Evolutionary conservation across 371 early-diverging fungal genomes (phyloP), one percentile per base, ranked within the genome.

Genomic region (Syncephalastrum sp.): DNA sequence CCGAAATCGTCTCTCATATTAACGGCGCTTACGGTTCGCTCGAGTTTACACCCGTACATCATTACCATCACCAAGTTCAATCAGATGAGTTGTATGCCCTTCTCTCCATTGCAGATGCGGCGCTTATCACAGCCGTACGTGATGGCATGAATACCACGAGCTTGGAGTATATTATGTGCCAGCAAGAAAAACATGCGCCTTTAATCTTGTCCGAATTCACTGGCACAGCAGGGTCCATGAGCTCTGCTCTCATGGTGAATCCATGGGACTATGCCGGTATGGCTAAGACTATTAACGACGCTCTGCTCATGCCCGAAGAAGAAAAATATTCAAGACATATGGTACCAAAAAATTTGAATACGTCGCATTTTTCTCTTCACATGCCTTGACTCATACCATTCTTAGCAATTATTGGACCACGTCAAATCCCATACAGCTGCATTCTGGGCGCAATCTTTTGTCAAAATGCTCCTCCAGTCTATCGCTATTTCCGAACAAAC

Each of bases 141-240:
- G 99, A 99, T 74, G 99, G 99, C 47, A 99, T 99, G 99, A 99
- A 99, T 74, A 92, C 99, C 8, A 96, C 97, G 1, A 89, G 93
- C 44, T 90, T 98, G 57, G 99, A 99, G 70, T 99, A 93, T 76
- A 87, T 99, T 47, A 88, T 98, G 56, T 99, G 97, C 73, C 98
- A 99, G 69, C 90, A 93, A 63, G 91, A 93, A 48, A 91, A 91
- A 48, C 81, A 88, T 58, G 95, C 94, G 0, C 90, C 95, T 10
- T 79, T 99, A 50, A 93, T 99, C 21, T 78, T 99, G 48, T 93
- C 94, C 54, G 98, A 99, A 70, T 92, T 98, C 72, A 96, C 98
- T 17, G 99, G 99, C 14, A 95, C 99, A 1, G 94, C 97, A 4
- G 94, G 96, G 3, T 89, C 94, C 4, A 79, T 99, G 48, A 83